Percentiles rank a stretch among this genome's conserved stretches.
Evolutionary conservation across 2,329 filamentous ascomycete genomes (phyloP).

Genomic region (Colletotrichum sojae): DNA sequence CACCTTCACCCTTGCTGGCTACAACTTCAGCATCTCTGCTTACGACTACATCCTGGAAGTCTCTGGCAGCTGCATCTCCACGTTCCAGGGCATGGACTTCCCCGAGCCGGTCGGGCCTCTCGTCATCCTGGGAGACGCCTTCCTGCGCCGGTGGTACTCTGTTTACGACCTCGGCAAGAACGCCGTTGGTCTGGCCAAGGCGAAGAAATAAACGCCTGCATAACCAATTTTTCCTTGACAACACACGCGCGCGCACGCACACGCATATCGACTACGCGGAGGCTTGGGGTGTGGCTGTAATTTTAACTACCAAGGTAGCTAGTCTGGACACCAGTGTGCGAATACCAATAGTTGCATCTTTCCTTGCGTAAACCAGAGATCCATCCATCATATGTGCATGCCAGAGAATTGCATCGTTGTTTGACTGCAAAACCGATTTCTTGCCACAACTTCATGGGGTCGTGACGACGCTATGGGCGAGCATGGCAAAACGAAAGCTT

Average conservation of each 20-base stretch:
- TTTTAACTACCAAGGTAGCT: conserved; percentile 33
- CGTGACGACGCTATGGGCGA: too few species aligned
- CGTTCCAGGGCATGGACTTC: conserved; percentile 97
- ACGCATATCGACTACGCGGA: background rate
- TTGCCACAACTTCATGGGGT: too few species aligned
- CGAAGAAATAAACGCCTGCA: conserved; percentile 67
- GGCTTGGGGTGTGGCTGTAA: conserved; percentile 31
- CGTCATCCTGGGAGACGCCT: conserved; percentile 92
- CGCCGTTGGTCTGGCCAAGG: conserved; percentile 89
- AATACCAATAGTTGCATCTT: conserved; percentile 38
- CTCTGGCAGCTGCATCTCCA: conserved; percentile 94
- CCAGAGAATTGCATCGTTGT: too few species aligned
- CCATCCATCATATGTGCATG: background rate
- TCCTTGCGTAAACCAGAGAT: background rate
- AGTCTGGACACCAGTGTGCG: conserved; percentile 38
- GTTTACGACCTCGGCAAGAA: conserved; percentile 95
- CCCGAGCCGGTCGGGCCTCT: conserved; percentile 90
- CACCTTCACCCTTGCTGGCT: conserved; percentile 88
- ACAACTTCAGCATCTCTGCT: conserved; percentile 91
- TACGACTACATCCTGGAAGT: conserved; percentile 97
- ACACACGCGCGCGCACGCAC: conserved; percentile 1
- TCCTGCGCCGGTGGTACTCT: conserved; percentile 90
- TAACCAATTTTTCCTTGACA: conserved; percentile 20
- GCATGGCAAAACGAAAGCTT: too few species aligned
- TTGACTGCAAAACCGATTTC: too few species aligned